A percentile compares a stretch with the other conserved stretches of the same genome.
phyloP scores from a whole-genome alignment of 2,329 filamentous ascomycete genomes.

The Arthrinium phaeospermum region DNA sequence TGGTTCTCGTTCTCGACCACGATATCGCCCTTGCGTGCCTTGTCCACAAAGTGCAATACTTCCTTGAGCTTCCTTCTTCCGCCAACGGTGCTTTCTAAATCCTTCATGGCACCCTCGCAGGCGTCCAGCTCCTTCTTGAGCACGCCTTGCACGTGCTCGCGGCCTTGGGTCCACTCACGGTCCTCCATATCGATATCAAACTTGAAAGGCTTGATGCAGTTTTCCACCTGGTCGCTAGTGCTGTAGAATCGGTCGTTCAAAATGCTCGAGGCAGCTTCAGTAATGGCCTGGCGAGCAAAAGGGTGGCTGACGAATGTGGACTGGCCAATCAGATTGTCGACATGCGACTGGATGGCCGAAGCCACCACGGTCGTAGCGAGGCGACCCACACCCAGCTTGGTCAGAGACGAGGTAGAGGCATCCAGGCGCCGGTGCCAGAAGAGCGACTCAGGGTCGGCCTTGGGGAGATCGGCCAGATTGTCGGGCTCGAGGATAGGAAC shows the following conservation, averaged over 20 bases:
- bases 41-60: conserved; percentile 90
- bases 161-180: conserved; percentile 82
- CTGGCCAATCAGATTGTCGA: conserved; percentile 77
- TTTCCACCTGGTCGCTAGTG: conserved; percentile 96
- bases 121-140: conserved; percentile 88
- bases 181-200: conserved; percentile 96
- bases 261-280: conserved; percentile 86
- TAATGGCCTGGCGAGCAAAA: conserved; percentile 91
- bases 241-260: conserved; percentile 95
- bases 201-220: conserved; percentile 99
- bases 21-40: conserved; percentile 84
- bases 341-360: conserved; percentile 81
- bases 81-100: conserved; percentile 78
- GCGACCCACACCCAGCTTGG: conserved; percentile 91
- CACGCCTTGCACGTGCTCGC: conserved; percentile 80
- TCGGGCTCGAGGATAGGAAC: conserved; percentile 71
- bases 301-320: conserved; percentile 91
- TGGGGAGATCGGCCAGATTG: conserved; percentile 78
- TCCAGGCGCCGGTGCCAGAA: conserved; percentile 97
- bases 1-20: conserved; percentile 81
- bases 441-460: conserved; percentile 80
- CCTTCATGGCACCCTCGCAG: conserved; percentile 78
- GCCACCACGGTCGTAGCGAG: conserved; percentile 92
- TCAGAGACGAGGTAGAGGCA: conserved; percentile 86
- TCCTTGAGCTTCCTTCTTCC: conserved; percentile 86